Evolutionary conservation across 257 asterid species (phyloP).

Genomic region (Capsicum chinense): DNA sequence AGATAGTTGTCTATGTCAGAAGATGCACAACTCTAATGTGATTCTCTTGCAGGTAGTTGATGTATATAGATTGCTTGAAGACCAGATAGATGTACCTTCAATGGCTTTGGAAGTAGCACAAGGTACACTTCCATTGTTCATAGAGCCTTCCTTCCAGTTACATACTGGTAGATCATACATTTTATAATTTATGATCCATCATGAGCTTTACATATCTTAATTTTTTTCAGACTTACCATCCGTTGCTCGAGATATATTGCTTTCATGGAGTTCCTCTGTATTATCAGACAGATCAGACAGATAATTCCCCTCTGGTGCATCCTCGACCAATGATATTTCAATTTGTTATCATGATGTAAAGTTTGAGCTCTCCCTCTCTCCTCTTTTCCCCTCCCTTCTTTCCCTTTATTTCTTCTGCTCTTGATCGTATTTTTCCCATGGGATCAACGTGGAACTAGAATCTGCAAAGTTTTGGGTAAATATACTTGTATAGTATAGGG

Average conservation of each 20-base stretch:
- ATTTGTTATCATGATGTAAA: constrained; percentile 19
- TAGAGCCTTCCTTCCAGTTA: constrained; percentile 4
- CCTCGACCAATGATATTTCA: not conserved
- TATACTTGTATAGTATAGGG: constrained; percentile 18
- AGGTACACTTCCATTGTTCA: constrained; percentile 56
- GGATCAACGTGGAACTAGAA: not conserved
- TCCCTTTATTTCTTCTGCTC: constrained; percentile 14
- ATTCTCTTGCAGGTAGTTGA: constrained; percentile 70
- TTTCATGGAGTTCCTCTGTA: constrained; percentile 87
- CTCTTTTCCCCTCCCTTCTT: not conserved
- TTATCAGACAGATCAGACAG: constrained; percentile 69
- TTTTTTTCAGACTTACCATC: constrained; percentile 76
- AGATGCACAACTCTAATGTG: not conserved
- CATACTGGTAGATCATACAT: not conserved
- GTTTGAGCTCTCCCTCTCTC: not conserved
- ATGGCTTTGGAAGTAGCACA: constrained; percentile 83
- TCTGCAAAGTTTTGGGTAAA: constrained; percentile 24
- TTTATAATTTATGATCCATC: not conserved
- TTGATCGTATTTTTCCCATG: constrained; percentile 13
- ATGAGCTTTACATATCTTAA: not conserved
- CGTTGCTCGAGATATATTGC: constrained; percentile 88
- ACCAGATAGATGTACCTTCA: constrained; percentile 78
- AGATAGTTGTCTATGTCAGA: constrained; percentile 6
- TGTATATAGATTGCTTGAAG: constrained; percentile 88
- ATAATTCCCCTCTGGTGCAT: constrained; percentile 38